Base-by-base conservation (phyloP, 2,329 filamentous ascomycete species). In the Monosporascus sp. region DNA sequence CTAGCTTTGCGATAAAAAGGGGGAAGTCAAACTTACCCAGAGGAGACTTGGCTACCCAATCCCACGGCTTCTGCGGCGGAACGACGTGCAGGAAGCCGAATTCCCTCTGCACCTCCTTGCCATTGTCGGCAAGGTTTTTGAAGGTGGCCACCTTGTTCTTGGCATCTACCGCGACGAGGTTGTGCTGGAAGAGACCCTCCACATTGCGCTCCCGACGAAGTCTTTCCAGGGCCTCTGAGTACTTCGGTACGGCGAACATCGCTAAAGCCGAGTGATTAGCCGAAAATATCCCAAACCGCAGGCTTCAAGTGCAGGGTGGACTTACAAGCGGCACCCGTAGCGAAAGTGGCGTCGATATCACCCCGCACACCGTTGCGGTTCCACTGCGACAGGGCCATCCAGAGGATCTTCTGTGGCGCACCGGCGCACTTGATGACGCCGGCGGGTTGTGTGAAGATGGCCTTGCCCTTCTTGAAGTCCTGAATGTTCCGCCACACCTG, bases 211-310 rank as follows among this genome's bases (percentile, higher is more conserved):
- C 59, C 52, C 62, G 62, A 20, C 69, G 68, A 22, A 73, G 56
- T 9, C 61, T 50, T 43, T 72, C 69, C 2, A 73, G 63, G 6
- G 63, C 69, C 48, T 67, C 62, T 1, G 63, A 64, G 54, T 73
- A 73, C 53, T 72, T 73, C 6, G 70, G 68, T 37, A 73, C 70
- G 16, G 65, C 70, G 47, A 73, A 73, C 70, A 73, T 73, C 38
- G 60, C 66, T 67, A 35, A 9, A 38, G 44, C 14, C 26, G n/a
- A 44, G n/a, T 6, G 2, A 35, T 66, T 50, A 66, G 52, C 26
- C 11, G 14, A 35, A 35, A 35, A 35, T 5, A 35, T 11, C 31
- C 31, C 31, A 14, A 35, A 35, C 4, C 14, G 11, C 31, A 35
- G 11, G 9, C 11, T 11, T 14, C 31, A 35, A 5, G 31, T 35